A percentile compares a stretch with the other conserved stretches of the same genome.
Evolutionary conservation across 2,329 filamentous ascomycete genomes (phyloP).

Genomic region (Fusarium bulbicola): DNA sequence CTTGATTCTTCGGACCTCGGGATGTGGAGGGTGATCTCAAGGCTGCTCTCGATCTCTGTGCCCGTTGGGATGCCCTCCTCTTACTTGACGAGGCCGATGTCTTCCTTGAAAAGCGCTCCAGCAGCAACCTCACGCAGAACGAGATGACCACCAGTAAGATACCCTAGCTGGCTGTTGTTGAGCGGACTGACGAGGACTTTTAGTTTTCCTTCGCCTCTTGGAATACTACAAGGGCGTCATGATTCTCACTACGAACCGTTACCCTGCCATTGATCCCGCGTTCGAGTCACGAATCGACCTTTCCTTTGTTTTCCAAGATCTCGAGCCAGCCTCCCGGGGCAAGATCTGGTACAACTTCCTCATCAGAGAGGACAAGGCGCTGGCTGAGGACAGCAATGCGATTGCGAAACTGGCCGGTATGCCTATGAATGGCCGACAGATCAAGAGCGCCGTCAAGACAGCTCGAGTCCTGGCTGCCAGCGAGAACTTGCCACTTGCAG

Average conservation of each 20-base stretch:
- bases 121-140: slow-evolving; percentile 36
- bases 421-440: slow-evolving; percentile 30
- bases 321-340: slow-evolving; percentile 28
- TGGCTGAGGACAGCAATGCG: not conserved
- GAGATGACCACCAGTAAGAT: slow-evolving; percentile 41
- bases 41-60: slow-evolving; percentile 40
- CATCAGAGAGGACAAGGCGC: accelerated
- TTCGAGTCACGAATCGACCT: slow-evolving; percentile 57
- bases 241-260: slow-evolving; percentile 54
- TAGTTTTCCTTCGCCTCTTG: slow-evolving; percentile 40
- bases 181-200: no score
- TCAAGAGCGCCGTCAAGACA: slow-evolving; percentile 24
- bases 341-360: slow-evolving; percentile 38
- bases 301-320: slow-evolving; percentile 45
- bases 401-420: not conserved
- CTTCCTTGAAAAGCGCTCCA: slow-evolving; percentile 45
- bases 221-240: slow-evolving; percentile 51
- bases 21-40: not conserved
- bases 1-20: slow-evolving; percentile 17
- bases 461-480: slow-evolving; percentile 4
- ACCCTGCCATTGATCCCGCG: slow-evolving; percentile 52
- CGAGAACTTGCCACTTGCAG: not conserved
- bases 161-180: accelerated
- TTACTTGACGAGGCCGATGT: slow-evolving; percentile 52
- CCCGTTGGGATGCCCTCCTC: slow-evolving; percentile 48